A percentile compares a stretch with the other conserved stretches of the same genome.
These are phyloP conservation scores for Microbotryum saponariae DNA, from an alignment of 1,284 basidiomycete species.

Conservation along the genomic window DNA sequence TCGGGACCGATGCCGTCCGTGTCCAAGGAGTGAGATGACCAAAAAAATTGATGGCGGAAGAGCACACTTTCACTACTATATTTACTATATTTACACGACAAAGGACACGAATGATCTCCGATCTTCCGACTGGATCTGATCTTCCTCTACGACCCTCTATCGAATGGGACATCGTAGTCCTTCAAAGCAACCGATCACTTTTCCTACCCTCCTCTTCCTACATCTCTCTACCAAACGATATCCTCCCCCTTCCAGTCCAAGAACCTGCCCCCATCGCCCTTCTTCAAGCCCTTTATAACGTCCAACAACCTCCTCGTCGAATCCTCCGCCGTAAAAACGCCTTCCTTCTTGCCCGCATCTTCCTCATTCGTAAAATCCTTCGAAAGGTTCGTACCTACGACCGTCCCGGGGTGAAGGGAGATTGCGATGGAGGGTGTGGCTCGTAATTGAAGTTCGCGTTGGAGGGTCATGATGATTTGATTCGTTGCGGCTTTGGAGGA, in stretches of 20 bases:
- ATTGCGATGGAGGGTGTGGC: conserved; percentile 19
- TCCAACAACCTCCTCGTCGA: conserved; percentile 54
- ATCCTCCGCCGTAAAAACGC: conserved; percentile 46
- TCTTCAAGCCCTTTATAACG: conserved; percentile 48
- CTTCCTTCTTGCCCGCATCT: conserved; percentile 30
- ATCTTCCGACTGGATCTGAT: too few species aligned
- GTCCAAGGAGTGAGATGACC: too few species aligned
- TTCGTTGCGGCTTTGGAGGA: conserved; percentile 42
- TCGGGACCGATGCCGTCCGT: too few species aligned
- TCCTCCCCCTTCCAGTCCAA: conserved; percentile 41
- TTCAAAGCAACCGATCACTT: too few species aligned
- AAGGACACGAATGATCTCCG: too few species aligned
- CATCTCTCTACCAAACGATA: conserved; percentile 28
- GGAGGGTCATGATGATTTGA: conserved; percentile 38
- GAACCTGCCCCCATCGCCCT: conserved; percentile 54
- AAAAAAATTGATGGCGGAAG: too few species aligned
- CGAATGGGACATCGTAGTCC: too few species aligned
- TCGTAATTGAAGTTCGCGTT: conserved; percentile 33
- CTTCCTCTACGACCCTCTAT: too few species aligned
- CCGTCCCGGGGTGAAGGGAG: conserved; percentile 37
- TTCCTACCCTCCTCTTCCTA: too few species aligned
- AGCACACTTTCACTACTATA: too few species aligned
- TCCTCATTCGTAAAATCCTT: conserved; percentile 30
- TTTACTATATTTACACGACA: too few species aligned
- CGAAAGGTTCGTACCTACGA: conserved; percentile 36